Conservation (phyloP, 2,329 filamentous ascomycete species). For the Cyanodermella asteris region DNA sequence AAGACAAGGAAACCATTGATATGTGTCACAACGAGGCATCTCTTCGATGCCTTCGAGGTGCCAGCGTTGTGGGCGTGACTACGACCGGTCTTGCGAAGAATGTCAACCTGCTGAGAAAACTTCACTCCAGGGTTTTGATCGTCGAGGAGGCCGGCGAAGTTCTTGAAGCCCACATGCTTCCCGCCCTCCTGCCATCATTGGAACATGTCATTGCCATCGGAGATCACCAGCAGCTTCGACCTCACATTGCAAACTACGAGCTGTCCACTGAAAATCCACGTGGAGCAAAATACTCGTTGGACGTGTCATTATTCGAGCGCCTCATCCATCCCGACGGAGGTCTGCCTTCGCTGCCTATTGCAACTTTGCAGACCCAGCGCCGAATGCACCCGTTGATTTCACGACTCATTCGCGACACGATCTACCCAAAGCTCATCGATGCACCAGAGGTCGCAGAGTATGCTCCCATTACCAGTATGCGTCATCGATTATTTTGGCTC, state of each 20-base stretch:
- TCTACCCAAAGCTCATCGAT: slow-evolving; percentile 37
- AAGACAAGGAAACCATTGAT: slow-evolving; percentile 2
- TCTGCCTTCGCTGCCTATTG: slow-evolving; percentile 14
- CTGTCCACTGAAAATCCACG: slow-evolving; percentile 14
- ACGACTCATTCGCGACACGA: slow-evolving; percentile 29
- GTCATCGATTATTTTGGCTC: slow-evolving; percentile 28
- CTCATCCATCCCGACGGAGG: slow-evolving; percentile 16
- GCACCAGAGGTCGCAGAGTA: slow-evolving; percentile 15
- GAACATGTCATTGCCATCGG: slow-evolving; percentile 23
- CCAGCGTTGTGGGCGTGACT: slow-evolving; percentile 31
- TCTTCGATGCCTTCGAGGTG: slow-evolving; percentile 14
- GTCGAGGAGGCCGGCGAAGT: slow-evolving; percentile 24
- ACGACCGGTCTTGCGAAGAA: slow-evolving; percentile 29
- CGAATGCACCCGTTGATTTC: slow-evolving; percentile 46
- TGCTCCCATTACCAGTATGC: slow-evolving; percentile 26
- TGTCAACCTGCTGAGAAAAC: slow-evolving; percentile 21
- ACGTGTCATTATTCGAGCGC: slow-evolving; percentile 30
- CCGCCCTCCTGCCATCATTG: slow-evolving; percentile 18
- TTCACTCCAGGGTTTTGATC: slow-evolving; percentile 20
- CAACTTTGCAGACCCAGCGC: slow-evolving; percentile 33
- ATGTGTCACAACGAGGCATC: slow-evolving; percentile 10
- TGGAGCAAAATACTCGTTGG: slow-evolving; percentile 22
- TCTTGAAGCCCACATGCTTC: slow-evolving; percentile 19
- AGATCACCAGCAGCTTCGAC: slow-evolving; percentile 22
- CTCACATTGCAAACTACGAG: slow-evolving; percentile 18